phyloP scores from a whole-genome alignment of 2,329 filamentous ascomycete species.

The Ophiostoma sp. region DNA sequence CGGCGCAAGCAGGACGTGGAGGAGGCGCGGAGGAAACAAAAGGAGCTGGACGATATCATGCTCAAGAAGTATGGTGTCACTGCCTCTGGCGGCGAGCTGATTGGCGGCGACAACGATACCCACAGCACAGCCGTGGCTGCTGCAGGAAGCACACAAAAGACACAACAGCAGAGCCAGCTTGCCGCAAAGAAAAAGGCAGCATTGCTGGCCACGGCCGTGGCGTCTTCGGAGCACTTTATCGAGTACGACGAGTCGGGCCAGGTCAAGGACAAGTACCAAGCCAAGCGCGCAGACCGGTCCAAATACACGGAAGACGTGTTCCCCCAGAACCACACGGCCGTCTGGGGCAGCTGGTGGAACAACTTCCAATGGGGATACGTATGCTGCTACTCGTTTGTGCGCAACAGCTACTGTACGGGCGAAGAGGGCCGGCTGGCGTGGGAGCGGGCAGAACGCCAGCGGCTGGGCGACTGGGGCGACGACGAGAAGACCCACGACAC shows the following conservation, averaged over 20 bases:
- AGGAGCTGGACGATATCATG: slow-evolving; percentile 63
- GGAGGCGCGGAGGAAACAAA: slow-evolving; percentile 64
- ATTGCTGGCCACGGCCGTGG: slow-evolving; percentile 61
- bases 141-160: neutral
- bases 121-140: neutral
- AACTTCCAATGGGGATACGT: slow-evolving; percentile 94
- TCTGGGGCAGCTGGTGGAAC: slow-evolving; percentile 98
- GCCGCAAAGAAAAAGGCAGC: slow-evolving; percentile 9
- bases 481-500: slow-evolving; percentile 19
- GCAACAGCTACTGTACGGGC: slow-evolving; percentile 97
- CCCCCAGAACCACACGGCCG: slow-evolving; percentile 83
- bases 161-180: neutral
- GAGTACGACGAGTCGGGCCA: slow-evolving; percentile 90
- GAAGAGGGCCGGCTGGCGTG: slow-evolving; percentile 79
- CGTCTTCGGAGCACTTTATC: slow-evolving; percentile 79
- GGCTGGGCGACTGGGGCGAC: slow-evolving; percentile 43
- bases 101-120: neutral
- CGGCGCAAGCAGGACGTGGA: slow-evolving; percentile 73
- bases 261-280: slow-evolving; percentile 80
- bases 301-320: slow-evolving; percentile 88
- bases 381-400: slow-evolving; percentile 88
- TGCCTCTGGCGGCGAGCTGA: neutral
- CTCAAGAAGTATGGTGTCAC: slow-evolving; percentile 73
- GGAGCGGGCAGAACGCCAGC: slow-evolving; percentile 64
- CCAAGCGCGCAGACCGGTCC: slow-evolving; percentile 69